Base-by-base conservation (phyloP, 164 flowering plant genomes). In the Chimonanthus praecox region DNA sequence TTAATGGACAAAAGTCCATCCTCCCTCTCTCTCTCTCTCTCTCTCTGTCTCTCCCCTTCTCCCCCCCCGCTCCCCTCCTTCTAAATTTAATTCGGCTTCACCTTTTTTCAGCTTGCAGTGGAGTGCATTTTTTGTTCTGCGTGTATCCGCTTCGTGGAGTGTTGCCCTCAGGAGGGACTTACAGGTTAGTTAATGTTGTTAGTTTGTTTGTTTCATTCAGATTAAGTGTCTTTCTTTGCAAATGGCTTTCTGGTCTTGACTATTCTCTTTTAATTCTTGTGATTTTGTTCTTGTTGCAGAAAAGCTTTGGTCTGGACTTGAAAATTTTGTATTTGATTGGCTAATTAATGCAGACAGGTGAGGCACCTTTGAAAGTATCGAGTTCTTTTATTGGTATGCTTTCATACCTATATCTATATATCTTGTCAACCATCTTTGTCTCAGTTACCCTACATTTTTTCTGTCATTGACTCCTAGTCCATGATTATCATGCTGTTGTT, bases 111-210 rank as follows among this genome's bases (percentile, higher is more conserved):
- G 97, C 94, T 95, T 79, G 99, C 98, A 71, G 97, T 95, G 80
- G 99, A 95, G 88, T 95, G 99, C 85, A 93, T 95, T 64, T 95
- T 95, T 85, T 95, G 97, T 82, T 95, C 98, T 45, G 99, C 99
- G 21, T 95, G 99, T 75, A 95, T 95, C 73, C 96, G 98, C 61
- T 93, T 93, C 82, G 98, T 92, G 71, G 98, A 95, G 81, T 93
- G 98, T 82, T 95, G 99, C 74, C 97, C 97, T 0, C 99, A 90
- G 75, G 99, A 93, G 68, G 99, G 96, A 71, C 94, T 95, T 76
- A 95, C 97, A 79, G 98, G 98, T 90, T 68, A 74, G 78, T 68
- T 65, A 64, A 67, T 62, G 69, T 60, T 49, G 47, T 62, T 21
- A 7, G 5, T 64, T 48, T 20, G 47, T 8, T 64, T 71, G 7